These are phyloP conservation scores for Phytophthora fragariaefolia DNA, from an alignment of 352 stramenopile species.

Conservation along the genomic window DNA sequence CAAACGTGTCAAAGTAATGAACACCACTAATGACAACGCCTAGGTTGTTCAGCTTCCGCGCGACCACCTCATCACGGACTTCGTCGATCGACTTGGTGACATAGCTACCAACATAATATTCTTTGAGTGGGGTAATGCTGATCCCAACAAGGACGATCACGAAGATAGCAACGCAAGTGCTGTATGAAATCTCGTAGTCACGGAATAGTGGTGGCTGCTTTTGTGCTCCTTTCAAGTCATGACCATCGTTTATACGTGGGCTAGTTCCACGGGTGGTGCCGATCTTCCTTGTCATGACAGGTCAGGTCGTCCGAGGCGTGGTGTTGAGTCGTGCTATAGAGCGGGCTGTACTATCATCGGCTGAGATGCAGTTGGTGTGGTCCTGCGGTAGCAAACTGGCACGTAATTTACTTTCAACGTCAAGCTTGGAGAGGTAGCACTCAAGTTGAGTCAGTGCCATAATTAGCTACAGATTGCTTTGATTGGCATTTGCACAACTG, in stretches of 20 bases:
- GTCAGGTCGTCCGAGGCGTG: background rate
- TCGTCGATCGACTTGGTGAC: conserved; percentile 37
- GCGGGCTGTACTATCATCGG: background rate
- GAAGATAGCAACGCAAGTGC: conserved; percentile 17
- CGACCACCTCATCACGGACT: conserved; percentile 28
- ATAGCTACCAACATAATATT: conserved; percentile 34
- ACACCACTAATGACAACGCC: conserved; percentile 29
- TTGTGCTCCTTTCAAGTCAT: background rate
- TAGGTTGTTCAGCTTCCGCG: conserved; percentile 29
- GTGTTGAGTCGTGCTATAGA: background rate
- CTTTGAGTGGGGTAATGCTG: conserved; percentile 23
- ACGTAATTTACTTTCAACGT: background rate
- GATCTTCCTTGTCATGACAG: conserved; percentile 5
- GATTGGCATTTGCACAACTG: too few species aligned
- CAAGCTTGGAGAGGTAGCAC: background rate
- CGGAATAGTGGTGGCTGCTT: background rate
- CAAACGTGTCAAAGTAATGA: conserved; percentile 44
- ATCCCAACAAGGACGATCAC: conserved; percentile 17
- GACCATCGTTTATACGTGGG: background rate
- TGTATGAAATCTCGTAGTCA: conserved; percentile 15
- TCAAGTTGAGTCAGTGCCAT: background rate
- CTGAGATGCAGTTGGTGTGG: too few species aligned
- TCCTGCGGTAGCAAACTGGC: too few species aligned
- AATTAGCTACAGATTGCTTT: background rate
- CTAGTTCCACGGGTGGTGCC: background rate